These are phyloP conservation scores for Acanthamoeba sp. DNA, from an alignment of 208 protist genomes.

Conservation along the genomic window DNA sequence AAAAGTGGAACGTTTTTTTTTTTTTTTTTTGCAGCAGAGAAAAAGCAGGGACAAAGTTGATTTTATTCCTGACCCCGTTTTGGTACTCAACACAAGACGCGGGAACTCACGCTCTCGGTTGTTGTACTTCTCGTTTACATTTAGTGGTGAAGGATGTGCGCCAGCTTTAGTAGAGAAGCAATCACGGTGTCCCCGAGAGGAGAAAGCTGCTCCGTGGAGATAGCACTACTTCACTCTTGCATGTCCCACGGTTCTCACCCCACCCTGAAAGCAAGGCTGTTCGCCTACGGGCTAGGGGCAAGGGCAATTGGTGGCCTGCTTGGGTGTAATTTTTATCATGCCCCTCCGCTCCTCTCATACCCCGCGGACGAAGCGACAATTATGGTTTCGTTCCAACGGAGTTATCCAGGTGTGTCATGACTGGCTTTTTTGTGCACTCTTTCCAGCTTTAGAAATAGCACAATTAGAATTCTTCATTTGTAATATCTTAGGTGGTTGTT, in stretches of 20 bases:
- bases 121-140: not conserved
- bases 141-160: not conserved
- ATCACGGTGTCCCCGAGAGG: not conserved
- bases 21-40: not conserved
- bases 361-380: not conserved
- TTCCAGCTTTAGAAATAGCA: too few relatives aligned
- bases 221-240: constrained; percentile 12
- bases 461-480: too few relatives aligned
- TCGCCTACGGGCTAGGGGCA: not conserved
- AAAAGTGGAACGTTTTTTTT: too few relatives aligned
- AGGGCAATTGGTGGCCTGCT: constrained; percentile 19
- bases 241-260: constrained; percentile 28
- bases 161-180: constrained; percentile 64
- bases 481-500: too few relatives aligned
- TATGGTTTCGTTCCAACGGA: too few relatives aligned
- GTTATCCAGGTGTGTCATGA: too few relatives aligned
- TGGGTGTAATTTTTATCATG: constrained; percentile 7
- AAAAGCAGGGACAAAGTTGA: constrained; percentile 23
- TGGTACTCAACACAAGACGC: too few relatives aligned
- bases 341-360: not conserved
- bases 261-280: not conserved
- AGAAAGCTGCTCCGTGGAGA: constrained; percentile 49
- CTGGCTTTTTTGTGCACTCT: too few relatives aligned
- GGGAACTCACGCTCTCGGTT: not conserved
- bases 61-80: not conserved